Evolutionary conservation across 192 early-diverging fungal species (phyloP), one percentile per base, ranked within the genome.

Genomic region (Geosiphon pyriformis): DNA sequence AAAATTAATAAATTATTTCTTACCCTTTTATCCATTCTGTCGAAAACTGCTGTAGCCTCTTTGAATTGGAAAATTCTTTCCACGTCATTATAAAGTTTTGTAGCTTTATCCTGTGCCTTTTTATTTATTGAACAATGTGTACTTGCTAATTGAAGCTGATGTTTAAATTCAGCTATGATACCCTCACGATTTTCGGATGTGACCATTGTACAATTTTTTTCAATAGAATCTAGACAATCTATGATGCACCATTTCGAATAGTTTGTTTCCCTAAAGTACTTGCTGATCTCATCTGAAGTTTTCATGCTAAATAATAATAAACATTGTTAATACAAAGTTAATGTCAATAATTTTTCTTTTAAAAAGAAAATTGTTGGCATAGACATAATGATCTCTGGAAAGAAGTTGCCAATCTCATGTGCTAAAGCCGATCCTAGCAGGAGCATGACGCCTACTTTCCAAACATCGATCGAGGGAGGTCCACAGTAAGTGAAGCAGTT

Each of bases 381-480:
- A 22, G 52, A 54, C 52, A 54, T 22, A 54, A 54, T 54, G 52
- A 26, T 22, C 33, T 35, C 58, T 59, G 58, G 33, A 59, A 59
- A 35, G 22, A 35, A 23, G 33, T 22, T 59, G 18, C 33, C 31
- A 59, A 42, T 18, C 35, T 59, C 2, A 42, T 12, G 3, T 59
- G 58, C 33, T 59, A n/a, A 59, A 59, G 31, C 58, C 22, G 2
- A 62, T 49, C 60, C 18, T 62, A 49, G 25, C 42, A 48, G 26
- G 42, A 6, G 42, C 46, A 22, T 62, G 33, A 10, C 8, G 31
- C 0, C 18, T 17, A 4, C 11, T 30, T 62, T 62, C 42, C 61
- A 63, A 63, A 12, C 48, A 63, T 63, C 61, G 29, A 63, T 33
- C 61, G 48, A 63, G 22, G 48, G 58, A 63, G 61, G 26, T 30